Evolutionary conservation across 1,284 basidiomycete species (phyloP).

Genomic region (Omphalotus olearius): DNA sequence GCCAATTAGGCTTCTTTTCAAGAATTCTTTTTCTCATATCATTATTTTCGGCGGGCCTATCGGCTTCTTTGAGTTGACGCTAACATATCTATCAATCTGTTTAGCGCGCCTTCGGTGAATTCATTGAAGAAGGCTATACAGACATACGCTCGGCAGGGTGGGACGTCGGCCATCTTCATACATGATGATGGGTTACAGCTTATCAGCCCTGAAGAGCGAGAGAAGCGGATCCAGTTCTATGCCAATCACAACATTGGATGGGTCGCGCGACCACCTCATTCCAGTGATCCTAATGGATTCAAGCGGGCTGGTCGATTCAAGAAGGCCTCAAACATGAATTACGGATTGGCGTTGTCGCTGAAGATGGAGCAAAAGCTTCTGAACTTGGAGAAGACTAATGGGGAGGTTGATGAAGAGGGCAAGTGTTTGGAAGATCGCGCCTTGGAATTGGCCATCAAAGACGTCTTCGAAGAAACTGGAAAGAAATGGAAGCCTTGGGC

Average conservation of each 20-base stretch:
- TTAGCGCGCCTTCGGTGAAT: constrained; percentile 70
- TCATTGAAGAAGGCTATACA: constrained; percentile 85
- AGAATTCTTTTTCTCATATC: not conserved
- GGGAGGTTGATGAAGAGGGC: constrained; percentile 25
- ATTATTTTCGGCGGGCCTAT: not conserved
- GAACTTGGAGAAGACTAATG: constrained; percentile 27
- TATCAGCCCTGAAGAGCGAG: constrained; percentile 55
- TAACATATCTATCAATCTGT: constrained; percentile 3
- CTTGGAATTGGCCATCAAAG: constrained; percentile 61
- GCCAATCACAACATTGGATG: constrained; percentile 80
- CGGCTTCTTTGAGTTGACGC: not conserved
- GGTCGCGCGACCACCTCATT: constrained; percentile 76
- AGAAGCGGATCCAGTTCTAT: constrained; percentile 69
- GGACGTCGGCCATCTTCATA: constrained; percentile 71
- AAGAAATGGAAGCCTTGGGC: constrained; percentile 61
- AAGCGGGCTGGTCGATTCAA: constrained; percentile 86
- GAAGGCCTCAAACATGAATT: constrained; percentile 91
- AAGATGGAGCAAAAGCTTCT: constrained; percentile 71
- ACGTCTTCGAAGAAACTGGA: constrained; percentile 57
- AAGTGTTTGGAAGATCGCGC: constrained; percentile 56
- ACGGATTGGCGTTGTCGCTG: constrained; percentile 68
- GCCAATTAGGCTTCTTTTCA: not conserved
- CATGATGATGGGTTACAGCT: constrained; percentile 75
- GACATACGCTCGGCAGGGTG: constrained; percentile 80
- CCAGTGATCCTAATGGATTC: constrained; percentile 54